Conservation (phyloP, 768 basidiomycete species). For the Russula sp. region DNA sequence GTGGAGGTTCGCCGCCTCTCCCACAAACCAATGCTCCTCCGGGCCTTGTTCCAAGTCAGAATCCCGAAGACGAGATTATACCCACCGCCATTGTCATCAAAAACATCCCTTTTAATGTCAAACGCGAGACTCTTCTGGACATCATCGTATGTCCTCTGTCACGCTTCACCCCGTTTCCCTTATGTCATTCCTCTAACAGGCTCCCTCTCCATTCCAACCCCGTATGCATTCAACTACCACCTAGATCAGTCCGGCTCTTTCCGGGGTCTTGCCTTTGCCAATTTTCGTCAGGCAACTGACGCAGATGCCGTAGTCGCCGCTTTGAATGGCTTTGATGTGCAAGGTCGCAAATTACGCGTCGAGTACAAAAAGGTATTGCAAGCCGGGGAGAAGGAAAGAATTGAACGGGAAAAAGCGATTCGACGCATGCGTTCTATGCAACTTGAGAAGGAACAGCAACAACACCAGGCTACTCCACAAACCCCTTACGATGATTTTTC, state of each 20-base stretch:
- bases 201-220: slow-evolving; percentile 88
- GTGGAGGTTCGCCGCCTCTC: slow-evolving; percentile 76
- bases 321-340: slow-evolving; percentile 92
- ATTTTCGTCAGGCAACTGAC: slow-evolving; percentile 87
- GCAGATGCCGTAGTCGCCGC: slow-evolving; percentile 96
- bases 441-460: slow-evolving; percentile 72
- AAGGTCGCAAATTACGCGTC: slow-evolving; percentile 94
- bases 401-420: slow-evolving; percentile 97
- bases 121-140: slow-evolving; percentile 92
- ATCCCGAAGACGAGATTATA: slow-evolving; percentile 85
- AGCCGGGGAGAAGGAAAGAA: slow-evolving; percentile 97
- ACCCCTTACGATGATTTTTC: slow-evolving; percentile 69
- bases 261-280: slow-evolving; percentile 96
- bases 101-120: slow-evolving; percentile 99
- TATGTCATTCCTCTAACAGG: slow-evolving; percentile 43
- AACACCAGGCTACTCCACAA: slow-evolving; percentile 29
- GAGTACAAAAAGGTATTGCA: slow-evolving; percentile 99
- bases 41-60: slow-evolving; percentile 49
- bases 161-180: neutral
- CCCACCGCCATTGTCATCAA: slow-evolving; percentile 99
- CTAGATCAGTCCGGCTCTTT: slow-evolving; percentile 95
- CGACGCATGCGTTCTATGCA: slow-evolving; percentile 98
- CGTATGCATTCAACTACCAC: slow-evolving; percentile 99
- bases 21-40: slow-evolving; percentile 43
- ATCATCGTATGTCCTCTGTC: slow-evolving; percentile 73